phyloP scores from a whole-genome alignment of 2,329 filamentous ascomycete genomes.

The Teratosphaeria destructans region DNA sequence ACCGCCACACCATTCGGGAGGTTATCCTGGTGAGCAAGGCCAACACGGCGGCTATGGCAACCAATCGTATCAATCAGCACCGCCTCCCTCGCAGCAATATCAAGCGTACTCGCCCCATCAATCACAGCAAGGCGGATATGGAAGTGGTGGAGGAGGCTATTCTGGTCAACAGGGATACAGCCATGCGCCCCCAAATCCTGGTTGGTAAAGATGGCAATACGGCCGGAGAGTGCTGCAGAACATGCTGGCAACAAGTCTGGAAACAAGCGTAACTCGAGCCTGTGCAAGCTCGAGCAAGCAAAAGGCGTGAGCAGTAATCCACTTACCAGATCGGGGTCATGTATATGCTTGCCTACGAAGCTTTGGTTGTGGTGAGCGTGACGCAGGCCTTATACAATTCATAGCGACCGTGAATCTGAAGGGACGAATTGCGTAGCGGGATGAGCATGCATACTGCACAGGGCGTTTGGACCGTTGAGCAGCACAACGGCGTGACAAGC shows the following conservation, averaged over 20 bases:
- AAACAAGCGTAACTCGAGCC: not conserved
- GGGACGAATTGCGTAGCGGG: no score
- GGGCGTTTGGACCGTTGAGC: no score
- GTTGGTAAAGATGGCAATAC: slow-evolving; percentile 10
- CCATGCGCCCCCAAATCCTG: slow-evolving; percentile 16
- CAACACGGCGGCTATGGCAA: not conserved
- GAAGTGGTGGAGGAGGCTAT: slow-evolving; percentile 4
- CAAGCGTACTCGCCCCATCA: slow-evolving; percentile 7
- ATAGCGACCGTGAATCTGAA: no score
- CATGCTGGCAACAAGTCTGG: not conserved
- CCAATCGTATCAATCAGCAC: slow-evolving; percentile 2
- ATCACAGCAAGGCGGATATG: slow-evolving; percentile 12
- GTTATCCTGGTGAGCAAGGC: slow-evolving; percentile 3
- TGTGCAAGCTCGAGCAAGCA: no score
- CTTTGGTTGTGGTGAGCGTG: no score
- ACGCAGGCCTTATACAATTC: no score
- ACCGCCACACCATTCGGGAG: not conserved
- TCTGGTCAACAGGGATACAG: slow-evolving; percentile 8
- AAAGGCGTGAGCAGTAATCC: no score
- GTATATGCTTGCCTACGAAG: not conserved
- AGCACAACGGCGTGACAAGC: no score
- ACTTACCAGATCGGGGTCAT: no score
- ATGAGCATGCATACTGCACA: no score
- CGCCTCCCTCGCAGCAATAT: slow-evolving; percentile 10
- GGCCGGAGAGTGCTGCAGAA: no score